Evolutionary conservation across 352 stramenopile genomes (phyloP).

Genomic region (Pythium rhizo-oryzae): DNA sequence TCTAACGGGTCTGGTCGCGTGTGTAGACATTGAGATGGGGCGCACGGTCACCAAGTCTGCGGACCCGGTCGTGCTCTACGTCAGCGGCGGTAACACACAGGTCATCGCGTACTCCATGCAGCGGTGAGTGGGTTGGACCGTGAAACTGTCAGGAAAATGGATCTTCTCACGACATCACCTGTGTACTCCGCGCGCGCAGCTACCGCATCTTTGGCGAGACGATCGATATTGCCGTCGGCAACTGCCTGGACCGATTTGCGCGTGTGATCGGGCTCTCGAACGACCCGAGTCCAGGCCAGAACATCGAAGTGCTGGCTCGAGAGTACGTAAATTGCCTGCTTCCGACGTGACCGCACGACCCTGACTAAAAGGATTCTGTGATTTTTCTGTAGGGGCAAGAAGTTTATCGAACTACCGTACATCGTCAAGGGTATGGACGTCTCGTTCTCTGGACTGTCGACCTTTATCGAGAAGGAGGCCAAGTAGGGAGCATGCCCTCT

Average conservation of each 20-base stretch:
- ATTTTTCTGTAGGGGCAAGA: conserved; percentile 76
- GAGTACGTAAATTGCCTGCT: conserved; percentile 47
- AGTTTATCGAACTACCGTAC: conserved; percentile 98
- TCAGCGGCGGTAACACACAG: conserved; percentile 99
- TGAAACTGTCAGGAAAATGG: background rate
- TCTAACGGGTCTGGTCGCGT: conserved; percentile 32
- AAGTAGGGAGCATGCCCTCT: conserved; percentile 47
- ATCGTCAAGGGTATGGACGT: conserved; percentile 99
- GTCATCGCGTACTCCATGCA: conserved; percentile 92
- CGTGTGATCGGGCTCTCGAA: conserved; percentile 97
- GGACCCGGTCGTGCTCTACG: conserved; percentile 99
- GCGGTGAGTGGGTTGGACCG: conserved; percentile 49
- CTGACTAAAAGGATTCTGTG: background rate
- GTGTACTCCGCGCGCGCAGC: conserved; percentile 31
- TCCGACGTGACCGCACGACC: background rate
- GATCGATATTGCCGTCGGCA: conserved; percentile 99
- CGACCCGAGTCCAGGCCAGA: conserved; percentile 98
- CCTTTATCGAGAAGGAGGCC: conserved; percentile 94
- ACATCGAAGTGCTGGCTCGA: conserved; percentile 99
- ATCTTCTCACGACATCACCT: background rate
- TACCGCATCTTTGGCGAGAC: conserved; percentile 99
- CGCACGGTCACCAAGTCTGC: conserved; percentile 94
- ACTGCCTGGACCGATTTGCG: conserved; percentile 98
- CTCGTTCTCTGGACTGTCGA: conserved; percentile 98
- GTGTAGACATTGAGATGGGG: conserved; percentile 99